Evolutionary conservation across 257 asterid species (phyloP).

Genomic region (Solanum infundibuliforme): DNA sequence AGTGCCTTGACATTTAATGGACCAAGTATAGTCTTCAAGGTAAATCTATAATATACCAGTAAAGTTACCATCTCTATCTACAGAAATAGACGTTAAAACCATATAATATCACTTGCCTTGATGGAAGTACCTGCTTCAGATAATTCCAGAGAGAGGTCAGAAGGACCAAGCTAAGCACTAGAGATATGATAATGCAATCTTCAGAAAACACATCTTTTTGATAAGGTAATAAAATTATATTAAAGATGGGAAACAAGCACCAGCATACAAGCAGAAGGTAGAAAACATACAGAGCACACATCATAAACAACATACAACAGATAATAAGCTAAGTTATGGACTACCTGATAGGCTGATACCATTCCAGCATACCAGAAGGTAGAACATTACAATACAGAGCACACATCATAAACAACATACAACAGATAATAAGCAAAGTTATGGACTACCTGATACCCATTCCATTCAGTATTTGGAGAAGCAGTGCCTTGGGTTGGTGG

Average conservation of each 20-base stretch:
- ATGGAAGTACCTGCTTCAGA: neutral
- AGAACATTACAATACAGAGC: neutral
- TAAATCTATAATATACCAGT: neutral
- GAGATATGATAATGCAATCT: neutral
- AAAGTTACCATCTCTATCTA: neutral
- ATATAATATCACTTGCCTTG: neutral
- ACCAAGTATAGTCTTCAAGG: neutral
- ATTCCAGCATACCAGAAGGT: slow-evolving; percentile 25
- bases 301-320: neutral
- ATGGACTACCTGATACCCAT: slow-evolving; percentile 54
- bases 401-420: neutral
- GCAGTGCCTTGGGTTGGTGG: slow-evolving; percentile 41
- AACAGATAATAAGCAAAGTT: neutral
- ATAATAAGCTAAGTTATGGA: neutral
- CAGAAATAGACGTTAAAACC: neutral
- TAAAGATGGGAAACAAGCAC: neutral
- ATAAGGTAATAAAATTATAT: neutral
- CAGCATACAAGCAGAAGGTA: neutral
- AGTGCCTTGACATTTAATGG: neutral
- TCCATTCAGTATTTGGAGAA: slow-evolving; percentile 57
- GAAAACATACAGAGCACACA: neutral
- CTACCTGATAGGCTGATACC: slow-evolving; percentile 73
- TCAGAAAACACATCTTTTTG: neutral
- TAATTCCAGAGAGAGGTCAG: neutral
- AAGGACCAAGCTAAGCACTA: neutral